Base-by-base conservation (phyloP, 2,329 filamentous ascomycete genomes). In the Cladophialophora carrionii region DNA sequence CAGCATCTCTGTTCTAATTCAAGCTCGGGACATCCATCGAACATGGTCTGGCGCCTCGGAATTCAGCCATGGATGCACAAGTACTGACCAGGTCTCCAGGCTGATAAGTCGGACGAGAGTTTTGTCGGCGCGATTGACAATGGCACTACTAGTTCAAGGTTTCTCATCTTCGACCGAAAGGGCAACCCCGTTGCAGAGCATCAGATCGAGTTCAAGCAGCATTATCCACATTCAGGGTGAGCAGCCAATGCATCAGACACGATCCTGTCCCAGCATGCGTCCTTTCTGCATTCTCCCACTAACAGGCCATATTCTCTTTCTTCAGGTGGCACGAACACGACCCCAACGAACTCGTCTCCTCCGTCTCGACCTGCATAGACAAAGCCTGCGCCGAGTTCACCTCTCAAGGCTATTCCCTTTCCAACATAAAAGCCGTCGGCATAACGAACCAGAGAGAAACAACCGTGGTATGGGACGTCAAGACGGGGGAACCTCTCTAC, bases 381-480 rank as follows among this genome's bases (percentile, higher is more conserved):
- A 83, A 84, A 66, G 89, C 89, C 0, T 83, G 86, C 34, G 82
- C 84, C 72, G 78, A 87, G 61, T 92, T 93, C 75, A 76, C 83
- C 56, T 78, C 82, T 8, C 78, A 84, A 59, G 89, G 90, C 65
- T 82, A 89, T 76, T 80, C 82, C n/a, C 80, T 83, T 59, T 81
- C 82, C 54, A 82, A 87, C 71, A 90, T 94, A 73, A 87, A 74
- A 73, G 84, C 88, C 17, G 82, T 93, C 68, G 90, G 90, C 63
- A 89, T 94, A 74, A 92, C 90, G 62, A 93, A 92, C 78, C 90
- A 93, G 80, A 86, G 90, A 72, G 90, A 94, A 76, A 93, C 90
- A 1, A 90, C 87, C 1, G 82, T 93, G 2, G 87, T 90, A 20
- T 93, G 90, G 90, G 89, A 94, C 76, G 83, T 80, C 64, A 81